Conservation (phyloP, 1,284 basidiomycete species). For the Acaromyces ingoldii region DNA sequence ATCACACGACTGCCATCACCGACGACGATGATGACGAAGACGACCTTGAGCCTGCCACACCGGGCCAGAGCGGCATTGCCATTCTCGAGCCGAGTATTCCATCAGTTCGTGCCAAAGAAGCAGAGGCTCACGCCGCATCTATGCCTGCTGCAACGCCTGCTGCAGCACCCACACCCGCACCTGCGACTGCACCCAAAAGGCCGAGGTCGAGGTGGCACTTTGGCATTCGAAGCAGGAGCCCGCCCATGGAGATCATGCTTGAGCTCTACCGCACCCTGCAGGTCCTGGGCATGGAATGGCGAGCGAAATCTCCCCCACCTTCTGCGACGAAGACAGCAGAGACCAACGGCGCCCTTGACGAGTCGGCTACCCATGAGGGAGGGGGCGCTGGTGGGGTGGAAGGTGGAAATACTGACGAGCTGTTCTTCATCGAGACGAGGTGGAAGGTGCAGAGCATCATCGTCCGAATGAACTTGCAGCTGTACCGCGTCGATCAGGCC, state of each 20-base stretch:
- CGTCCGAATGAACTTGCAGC: conserved; percentile 84
- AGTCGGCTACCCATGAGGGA: conserved; percentile 11
- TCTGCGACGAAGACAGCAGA: not conserved
- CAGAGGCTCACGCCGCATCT: not conserved
- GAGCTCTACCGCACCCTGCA: conserved; percentile 94
- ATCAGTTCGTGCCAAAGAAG: not conserved
- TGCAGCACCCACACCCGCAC: conserved; percentile 11
- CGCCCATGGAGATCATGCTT: conserved; percentile 98
- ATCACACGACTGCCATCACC: conserved; percentile 23
- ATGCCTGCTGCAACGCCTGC: not conserved
- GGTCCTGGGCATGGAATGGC: conserved; percentile 94
- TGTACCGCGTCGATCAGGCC: conserved; percentile 89
- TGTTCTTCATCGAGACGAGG: conserved; percentile 92
- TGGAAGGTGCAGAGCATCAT: conserved; percentile 61
- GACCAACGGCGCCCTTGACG: not conserved
- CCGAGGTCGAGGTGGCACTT: conserved; percentile 78
- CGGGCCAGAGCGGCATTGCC: conserved; percentile 19
- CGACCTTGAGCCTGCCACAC: conserved; percentile 12
- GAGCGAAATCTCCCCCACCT: conserved; percentile 48
- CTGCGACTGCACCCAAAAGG: conserved; percentile 24
- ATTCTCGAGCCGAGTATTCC: conserved; percentile 39
- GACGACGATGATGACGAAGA: conserved; percentile 22
- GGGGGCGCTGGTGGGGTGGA: conserved; percentile 57
- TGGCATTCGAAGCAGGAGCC: conserved; percentile 86
- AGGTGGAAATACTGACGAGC: conserved; percentile 55